A percentile compares a stretch with the other conserved stretches of the same genome.
Conservation (phyloP, 139 green algal genomes). For the Picochlorum sp. region DNA sequence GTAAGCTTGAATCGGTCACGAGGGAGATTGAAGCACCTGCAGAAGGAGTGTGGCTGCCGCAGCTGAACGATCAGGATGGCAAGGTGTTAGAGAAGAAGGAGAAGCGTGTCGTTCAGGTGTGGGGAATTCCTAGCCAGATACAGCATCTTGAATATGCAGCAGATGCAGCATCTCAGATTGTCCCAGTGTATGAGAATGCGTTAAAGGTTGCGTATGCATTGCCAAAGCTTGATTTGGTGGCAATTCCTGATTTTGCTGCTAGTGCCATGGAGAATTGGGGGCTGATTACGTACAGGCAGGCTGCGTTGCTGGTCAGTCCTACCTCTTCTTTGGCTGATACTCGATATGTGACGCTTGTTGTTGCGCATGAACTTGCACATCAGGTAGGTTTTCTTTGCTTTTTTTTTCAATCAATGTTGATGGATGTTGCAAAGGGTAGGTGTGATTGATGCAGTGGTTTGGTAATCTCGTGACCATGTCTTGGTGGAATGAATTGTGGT, state of each 20-base stretch:
- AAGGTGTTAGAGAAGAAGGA: neutral
- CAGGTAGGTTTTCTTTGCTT: conserved; percentile 20
- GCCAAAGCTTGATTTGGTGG: conserved; percentile 83
- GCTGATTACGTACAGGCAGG: conserved; percentile 68
- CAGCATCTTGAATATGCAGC: conserved; percentile 26
- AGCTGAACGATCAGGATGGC: neutral
- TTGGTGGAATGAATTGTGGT: conserved; percentile 85
- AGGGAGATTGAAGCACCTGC: neutral
- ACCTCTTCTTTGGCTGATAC: conserved; percentile 15
- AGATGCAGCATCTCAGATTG: conserved; percentile 14
- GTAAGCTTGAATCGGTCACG: neutral
- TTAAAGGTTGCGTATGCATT: conserved; percentile 57
- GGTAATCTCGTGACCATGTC: conserved; percentile 81
- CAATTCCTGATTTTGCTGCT: conserved; percentile 79
- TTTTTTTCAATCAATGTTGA: neutral
- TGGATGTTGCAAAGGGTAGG: neutral
- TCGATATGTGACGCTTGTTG: conserved; percentile 42
- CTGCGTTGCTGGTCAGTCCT: conserved; percentile 54
- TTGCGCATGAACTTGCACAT: conserved; percentile 83
- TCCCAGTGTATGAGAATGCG: conserved; percentile 37
- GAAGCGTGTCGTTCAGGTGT: conserved; percentile 39
- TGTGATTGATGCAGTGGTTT: conserved; percentile 37
- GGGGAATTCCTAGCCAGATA: conserved; percentile 47
- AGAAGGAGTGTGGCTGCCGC: neutral
- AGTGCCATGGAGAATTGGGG: conserved; percentile 97